A percentile compares a stretch with the other conserved stretches of the same genome.
Conservation (phyloP, 176 grass and related monocot genomes). For the Leersia perrieri region DNA sequence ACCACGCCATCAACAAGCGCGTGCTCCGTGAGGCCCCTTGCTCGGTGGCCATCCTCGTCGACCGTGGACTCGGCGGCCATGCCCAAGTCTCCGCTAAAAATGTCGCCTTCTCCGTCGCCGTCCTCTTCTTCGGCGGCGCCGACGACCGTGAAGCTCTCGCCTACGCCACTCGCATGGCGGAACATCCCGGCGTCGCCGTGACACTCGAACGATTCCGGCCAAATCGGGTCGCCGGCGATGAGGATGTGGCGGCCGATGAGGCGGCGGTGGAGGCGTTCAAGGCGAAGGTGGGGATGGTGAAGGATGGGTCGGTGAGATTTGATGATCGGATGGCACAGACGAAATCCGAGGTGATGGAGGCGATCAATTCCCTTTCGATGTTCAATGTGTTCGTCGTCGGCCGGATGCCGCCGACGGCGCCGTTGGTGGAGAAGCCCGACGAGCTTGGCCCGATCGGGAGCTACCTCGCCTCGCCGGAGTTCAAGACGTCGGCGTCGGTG, state of each 20-base stretch:
- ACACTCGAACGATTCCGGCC: conserved; percentile 45
- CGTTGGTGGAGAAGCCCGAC: conserved; percentile 38
- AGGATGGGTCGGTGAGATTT: conserved; percentile 35
- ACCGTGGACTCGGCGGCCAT: conserved; percentile 74
- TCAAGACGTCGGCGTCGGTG: conserved; percentile 55
- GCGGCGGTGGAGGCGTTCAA: conserved; percentile 37
- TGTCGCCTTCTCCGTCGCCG: conserved; percentile 41
- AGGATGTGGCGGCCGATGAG: conserved; percentile 20
- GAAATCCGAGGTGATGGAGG: conserved; percentile 28
- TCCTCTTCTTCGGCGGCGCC: conserved; percentile 71
- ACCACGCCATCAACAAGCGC: conserved; percentile 65
- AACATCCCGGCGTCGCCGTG: conserved; percentile 57
- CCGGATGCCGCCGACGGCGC: conserved; percentile 27
- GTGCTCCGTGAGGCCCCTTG: conserved; percentile 68
- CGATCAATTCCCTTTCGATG: conserved; percentile 27
- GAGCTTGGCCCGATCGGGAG: conserved; percentile 59
- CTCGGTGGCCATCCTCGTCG: conserved; percentile 68
- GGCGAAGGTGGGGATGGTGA: not conserved
- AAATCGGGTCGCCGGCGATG: not conserved
- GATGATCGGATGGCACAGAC: conserved; percentile 9
- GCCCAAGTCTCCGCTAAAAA: conserved; percentile 59
- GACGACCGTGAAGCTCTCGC: conserved; percentile 83
- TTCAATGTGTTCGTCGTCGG: conserved; percentile 56
- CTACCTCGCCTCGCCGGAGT: conserved; percentile 56
- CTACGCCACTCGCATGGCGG: conserved; percentile 59